Evolutionary conservation across 1,284 basidiomycete species (phyloP).

Genomic region (Fomitopsis betulina): DNA sequence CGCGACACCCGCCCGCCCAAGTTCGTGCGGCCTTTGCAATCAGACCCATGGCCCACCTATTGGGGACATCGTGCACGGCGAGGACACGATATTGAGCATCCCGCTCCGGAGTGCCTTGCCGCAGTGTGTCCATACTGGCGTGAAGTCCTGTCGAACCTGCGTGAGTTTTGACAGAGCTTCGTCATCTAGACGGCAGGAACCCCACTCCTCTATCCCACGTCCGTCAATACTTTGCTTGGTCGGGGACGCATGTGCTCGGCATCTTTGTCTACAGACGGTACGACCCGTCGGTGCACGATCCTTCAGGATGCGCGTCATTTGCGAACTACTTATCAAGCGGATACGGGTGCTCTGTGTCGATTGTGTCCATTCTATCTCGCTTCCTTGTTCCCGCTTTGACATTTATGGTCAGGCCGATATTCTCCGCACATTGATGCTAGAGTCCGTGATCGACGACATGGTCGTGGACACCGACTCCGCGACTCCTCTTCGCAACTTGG

Average conservation of each 20-base stretch:
- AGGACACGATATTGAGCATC: no score
- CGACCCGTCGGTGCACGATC: neutral
- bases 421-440: neutral
- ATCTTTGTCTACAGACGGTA: neutral
- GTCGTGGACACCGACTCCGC: neutral
- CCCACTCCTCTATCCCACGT: neutral
- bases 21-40: neutral
- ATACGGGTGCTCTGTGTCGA: no score
- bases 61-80: no score
- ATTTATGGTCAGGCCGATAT: neutral
- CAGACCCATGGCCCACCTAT: no score
- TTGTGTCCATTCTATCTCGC: no score
- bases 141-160: neutral
- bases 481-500: neutral
- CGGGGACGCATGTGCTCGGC: neutral
- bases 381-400: no score
- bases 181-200: neutral
- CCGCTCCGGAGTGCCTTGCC: neutral
- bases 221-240: neutral
- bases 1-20: no score
- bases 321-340: no score
- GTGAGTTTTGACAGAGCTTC: neutral
- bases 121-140: neutral
- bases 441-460: neutral
- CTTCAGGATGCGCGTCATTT: neutral